phyloP scores from a whole-genome alignment of 2,329 filamentous ascomycete genomes.

The Coniochaeta prunicola region DNA sequence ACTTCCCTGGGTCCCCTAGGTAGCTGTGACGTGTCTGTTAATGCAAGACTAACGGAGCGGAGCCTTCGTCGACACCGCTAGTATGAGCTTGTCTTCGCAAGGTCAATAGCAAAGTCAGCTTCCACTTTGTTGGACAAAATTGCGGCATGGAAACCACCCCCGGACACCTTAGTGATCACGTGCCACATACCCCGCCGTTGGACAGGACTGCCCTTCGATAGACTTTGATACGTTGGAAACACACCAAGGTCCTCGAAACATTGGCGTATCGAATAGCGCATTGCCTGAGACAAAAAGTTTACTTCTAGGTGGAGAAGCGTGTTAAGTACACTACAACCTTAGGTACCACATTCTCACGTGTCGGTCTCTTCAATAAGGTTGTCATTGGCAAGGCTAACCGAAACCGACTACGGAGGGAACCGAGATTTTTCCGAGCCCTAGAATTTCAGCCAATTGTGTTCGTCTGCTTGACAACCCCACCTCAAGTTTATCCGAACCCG shows the following conservation, averaged over 20 bases:
- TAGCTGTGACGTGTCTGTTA: constrained; percentile 1
- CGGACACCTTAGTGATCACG: not conserved
- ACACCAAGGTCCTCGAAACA: no score
- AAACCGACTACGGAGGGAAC: no score
- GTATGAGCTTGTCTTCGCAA: not conserved
- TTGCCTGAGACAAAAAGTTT: no score
- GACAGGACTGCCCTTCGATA: no score
- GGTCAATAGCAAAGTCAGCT: not conserved
- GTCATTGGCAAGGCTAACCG: no score
- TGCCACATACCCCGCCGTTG: not conserved
- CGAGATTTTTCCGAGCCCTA: constrained; percentile 16
- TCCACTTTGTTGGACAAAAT: not conserved
- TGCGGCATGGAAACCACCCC: not conserved
- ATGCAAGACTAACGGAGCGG: not conserved
- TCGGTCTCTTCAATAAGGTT: no score
- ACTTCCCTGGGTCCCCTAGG: not conserved
- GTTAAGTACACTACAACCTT: no score
- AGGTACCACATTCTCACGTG: no score
- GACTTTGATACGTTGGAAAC: no score
- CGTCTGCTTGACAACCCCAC: not conserved
- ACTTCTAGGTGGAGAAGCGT: no score
- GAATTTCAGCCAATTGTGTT: constrained; percentile 13
- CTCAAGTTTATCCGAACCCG: constrained; percentile 17
- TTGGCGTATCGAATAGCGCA: no score
- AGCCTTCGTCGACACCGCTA: not conserved